A percentile compares a stretch with the other conserved stretches of the same genome.
phyloP scores from a whole-genome alignment of 164 flowering plant species.

The Vitis rupestris region DNA sequence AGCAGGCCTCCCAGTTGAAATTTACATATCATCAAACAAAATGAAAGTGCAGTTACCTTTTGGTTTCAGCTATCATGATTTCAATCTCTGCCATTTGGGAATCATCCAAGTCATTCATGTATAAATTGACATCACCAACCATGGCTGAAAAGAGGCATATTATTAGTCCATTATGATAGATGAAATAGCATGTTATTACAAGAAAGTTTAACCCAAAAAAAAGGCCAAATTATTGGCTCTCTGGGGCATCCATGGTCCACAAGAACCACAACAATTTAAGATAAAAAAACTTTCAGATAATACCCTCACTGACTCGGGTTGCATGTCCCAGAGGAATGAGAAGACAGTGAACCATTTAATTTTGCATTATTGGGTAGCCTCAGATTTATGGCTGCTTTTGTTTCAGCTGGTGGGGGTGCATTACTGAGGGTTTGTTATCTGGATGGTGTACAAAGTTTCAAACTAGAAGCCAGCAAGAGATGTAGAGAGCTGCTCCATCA shows the following conservation, averaged over 20 bases:
- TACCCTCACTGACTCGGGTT: too few species aligned
- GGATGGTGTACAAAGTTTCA: too few species aligned
- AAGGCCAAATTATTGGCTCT: background rate
- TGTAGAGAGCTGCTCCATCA: too few species aligned
- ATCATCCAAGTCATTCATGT: slow-evolving; percentile 89
- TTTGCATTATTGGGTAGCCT: too few species aligned
- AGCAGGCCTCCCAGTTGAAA: background rate
- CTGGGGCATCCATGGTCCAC: background rate
- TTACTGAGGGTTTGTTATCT: too few species aligned
- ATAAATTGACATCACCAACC: slow-evolving; percentile 96
- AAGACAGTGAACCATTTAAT: too few species aligned
- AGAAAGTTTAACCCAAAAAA: too few species aligned
- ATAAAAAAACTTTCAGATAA: background rate
- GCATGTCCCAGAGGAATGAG: too few species aligned
- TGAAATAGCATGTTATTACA: background rate
- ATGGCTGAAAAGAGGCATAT: slow-evolving; percentile 57
- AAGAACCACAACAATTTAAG: background rate
- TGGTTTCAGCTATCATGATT: slow-evolving; percentile 90
- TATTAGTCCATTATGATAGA: background rate
- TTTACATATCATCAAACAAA: background rate
- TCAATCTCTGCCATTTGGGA: slow-evolving; percentile 76
- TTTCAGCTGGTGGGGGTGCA: too few species aligned
- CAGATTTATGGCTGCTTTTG: too few species aligned
- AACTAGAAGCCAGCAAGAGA: too few species aligned
- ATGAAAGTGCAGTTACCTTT: slow-evolving; percentile 45